These are phyloP conservation scores for Podaxis carcinomalis DNA, from an alignment of 768 basidiomycete species.

Conservation along the genomic window DNA sequence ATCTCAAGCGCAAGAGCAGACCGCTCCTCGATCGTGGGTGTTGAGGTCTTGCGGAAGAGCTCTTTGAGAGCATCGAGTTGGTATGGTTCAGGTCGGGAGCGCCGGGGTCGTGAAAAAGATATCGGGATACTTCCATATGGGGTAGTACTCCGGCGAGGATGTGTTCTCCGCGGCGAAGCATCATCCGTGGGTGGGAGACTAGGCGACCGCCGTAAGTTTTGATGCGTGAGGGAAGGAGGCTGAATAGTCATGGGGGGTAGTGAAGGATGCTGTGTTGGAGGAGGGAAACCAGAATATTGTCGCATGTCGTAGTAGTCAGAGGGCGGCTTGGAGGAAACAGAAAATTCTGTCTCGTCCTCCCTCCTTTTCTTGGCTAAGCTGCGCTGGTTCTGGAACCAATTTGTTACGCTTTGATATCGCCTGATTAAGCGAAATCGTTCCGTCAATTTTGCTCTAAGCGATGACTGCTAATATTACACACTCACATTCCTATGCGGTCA, in stretches of 20 bases:
- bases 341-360: constrained; percentile 45
- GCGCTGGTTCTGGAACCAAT: constrained; percentile 88
- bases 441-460: constrained; percentile 22
- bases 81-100: constrained; percentile 74
- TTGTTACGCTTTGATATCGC: constrained; percentile 76
- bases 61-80: constrained; percentile 75
- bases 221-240: constrained; percentile 24
- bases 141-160: constrained; percentile 34
- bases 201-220: constrained; percentile 28
- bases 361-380: constrained; percentile 70
- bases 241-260: constrained; percentile 25
- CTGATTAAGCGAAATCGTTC: constrained; percentile 37
- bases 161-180: constrained; percentile 32
- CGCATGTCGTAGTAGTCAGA: constrained; percentile 29
- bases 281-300: constrained; percentile 46
- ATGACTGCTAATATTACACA: constrained; percentile 23
- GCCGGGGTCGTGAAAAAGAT: constrained; percentile 51
- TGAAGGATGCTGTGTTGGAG: constrained; percentile 34
- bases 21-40: constrained; percentile 79
- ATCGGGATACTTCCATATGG: constrained; percentile 40
- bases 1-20: constrained; percentile 68
- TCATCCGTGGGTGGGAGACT: constrained; percentile 36
- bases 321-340: constrained; percentile 25
- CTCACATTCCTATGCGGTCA: constrained; percentile 73
- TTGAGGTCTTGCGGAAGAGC: constrained; percentile 61